Base-by-base conservation (phyloP, 202 grass and related monocot genomes). In the Digitaria exilis region DNA sequence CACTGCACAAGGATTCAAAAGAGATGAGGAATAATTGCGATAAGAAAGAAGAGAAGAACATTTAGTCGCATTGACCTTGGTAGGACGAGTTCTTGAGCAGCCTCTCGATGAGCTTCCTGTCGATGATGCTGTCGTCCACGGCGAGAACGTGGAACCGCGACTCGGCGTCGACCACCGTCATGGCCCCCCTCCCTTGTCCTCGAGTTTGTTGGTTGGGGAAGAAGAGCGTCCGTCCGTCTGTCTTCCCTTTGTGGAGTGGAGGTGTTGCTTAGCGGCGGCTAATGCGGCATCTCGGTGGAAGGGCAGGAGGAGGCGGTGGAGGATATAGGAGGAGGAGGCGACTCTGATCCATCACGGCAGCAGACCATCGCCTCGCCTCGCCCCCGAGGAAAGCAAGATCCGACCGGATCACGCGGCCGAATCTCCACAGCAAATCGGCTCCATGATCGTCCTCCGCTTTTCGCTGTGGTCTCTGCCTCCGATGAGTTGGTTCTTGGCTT, bases 91-190 rank as follows among this genome's bases (percentile, higher is more conserved):
- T 84, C 78, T 89, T 96, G 76, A 99, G 96, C 42, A 96, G 89
- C 87, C 89, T 90, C 89, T 99, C 96, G 68, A 99, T 99, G 77
- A 99, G 93, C 86, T 99, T 99, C 77, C 96, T 89, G 86, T 99
- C 96, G 84, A 99, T 87, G 25, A 99, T 19, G 85, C 91, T 99
- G 74, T 99, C 96, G 73, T 99, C 96, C 10, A 99, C 96, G 8
- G 96, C 96, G 1, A 99, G 82, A 18, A 99, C 91, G 79, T 99
- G 96, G 76, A 96, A 99, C 59, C 85, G 85, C 48, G 91, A 71
- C 55, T 92, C 91, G 24, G 55, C 66, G 26, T 87, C 96, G 2
- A 92, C 55, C 34, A 85, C 83, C 73, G 92, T 96, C 61, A 59
- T 89, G 75, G 69, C 51, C n/a, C n/a, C n/a, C n/a, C n/a, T n/a